Percentiles rank a stretch among this genome's conserved stretches.
phyloP scores from a whole-genome alignment of 345 rosid genomes.

The Populus davidiana region DNA sequence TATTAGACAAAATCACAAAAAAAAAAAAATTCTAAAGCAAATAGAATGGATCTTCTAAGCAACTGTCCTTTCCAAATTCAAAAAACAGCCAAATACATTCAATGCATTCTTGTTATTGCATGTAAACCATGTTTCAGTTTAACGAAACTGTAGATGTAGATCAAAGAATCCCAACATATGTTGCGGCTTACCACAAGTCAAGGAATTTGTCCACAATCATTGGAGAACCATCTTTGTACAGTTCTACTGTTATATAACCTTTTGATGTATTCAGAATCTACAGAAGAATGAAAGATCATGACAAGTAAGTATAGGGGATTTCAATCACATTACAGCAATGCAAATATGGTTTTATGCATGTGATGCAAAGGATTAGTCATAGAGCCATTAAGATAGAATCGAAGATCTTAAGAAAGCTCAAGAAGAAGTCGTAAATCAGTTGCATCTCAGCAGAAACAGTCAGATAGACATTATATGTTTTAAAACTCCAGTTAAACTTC shows the following conservation, averaged over 20 bases:
- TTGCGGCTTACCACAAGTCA: slow-evolving; percentile 55
- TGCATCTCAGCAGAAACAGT: background rate
- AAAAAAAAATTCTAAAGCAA: too few species aligned
- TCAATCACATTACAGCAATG: background rate
- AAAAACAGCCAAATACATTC: background rate
- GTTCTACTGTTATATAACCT: slow-evolving; percentile 65
- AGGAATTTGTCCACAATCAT: slow-evolving; percentile 75
- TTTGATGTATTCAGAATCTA: slow-evolving; percentile 77
- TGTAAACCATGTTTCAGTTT: background rate
- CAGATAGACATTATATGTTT: background rate
- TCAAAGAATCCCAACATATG: background rate
- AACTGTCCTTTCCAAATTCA: background rate
- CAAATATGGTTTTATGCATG: background rate
- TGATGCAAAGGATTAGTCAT: background rate
- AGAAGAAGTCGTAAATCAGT: background rate
- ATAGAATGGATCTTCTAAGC: background rate
- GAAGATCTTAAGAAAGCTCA: background rate
- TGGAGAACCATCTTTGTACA: slow-evolving; percentile 67
- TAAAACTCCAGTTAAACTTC: slow-evolving; percentile 3
- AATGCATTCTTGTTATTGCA: background rate
- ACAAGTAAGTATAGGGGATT: background rate
- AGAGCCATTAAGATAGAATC: background rate
- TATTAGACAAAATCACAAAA: background rate
- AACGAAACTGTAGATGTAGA: background rate
- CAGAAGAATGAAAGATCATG: slow-evolving; percentile 20